Conservation (phyloP, 2,329 filamentous ascomycete species). For the Penicillium verrucosum region DNA sequence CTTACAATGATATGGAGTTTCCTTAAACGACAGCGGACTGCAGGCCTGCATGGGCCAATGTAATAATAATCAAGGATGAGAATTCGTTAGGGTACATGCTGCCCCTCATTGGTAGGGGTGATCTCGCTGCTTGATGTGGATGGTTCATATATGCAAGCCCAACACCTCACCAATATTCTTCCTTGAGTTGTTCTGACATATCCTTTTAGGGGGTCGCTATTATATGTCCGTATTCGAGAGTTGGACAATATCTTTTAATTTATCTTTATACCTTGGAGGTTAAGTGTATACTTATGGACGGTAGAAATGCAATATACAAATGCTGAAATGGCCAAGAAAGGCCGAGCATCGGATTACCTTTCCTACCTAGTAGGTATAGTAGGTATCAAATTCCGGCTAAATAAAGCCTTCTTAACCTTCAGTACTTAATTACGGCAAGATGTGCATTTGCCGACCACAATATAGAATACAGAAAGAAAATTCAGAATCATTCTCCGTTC, state of each 20-base stretch:
- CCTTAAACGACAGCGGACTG: background rate
- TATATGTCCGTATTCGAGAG: too few species aligned
- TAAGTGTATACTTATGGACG: too few species aligned
- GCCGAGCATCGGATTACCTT: too few species aligned
- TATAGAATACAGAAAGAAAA: too few species aligned
- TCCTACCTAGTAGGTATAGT: too few species aligned
- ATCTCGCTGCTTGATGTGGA: background rate
- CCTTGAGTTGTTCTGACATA: background rate
- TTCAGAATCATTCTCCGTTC: background rate
- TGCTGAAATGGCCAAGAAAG: too few species aligned
- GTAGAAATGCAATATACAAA: too few species aligned
- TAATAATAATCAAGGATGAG: too few species aligned
- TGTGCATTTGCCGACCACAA: background rate
- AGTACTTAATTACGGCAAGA: background rate
- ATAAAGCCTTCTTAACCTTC: too few species aligned
- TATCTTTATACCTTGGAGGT: background rate
- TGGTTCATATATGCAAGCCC: background rate
- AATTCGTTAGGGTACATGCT: background rate
- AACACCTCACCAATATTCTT: background rate
- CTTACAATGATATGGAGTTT: background rate
- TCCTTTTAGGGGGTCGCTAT: background rate
- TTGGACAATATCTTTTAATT: background rate
- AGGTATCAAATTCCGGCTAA: too few species aligned
- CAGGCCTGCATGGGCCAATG: background rate
- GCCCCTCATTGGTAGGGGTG: background rate